Conservation (phyloP, 148 eudicot species). For the Rhododendron simsii region DNA sequence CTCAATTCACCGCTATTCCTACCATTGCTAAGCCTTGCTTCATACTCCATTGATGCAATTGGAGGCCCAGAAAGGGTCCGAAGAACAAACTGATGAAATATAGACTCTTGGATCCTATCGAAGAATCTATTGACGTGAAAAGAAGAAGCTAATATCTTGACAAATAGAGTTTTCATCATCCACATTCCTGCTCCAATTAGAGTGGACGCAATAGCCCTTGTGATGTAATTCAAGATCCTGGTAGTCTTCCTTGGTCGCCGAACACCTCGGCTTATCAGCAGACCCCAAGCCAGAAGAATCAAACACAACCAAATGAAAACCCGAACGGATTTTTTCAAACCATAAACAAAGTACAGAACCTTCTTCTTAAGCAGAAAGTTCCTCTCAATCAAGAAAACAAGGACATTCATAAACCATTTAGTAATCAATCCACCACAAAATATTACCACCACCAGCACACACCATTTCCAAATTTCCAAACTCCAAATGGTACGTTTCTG, state of each 20-base stretch:
- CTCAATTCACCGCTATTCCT: constrained; percentile 45
- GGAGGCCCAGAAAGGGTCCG: constrained; percentile 72
- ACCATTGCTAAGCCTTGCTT: constrained; percentile 15
- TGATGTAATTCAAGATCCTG: constrained; percentile 43
- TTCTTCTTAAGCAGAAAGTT: constrained; percentile 68
- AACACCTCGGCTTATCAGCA: constrained; percentile 55
- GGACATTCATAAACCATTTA: constrained; percentile 40
- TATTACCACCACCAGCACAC: constrained; percentile 51
- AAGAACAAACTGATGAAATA: constrained; percentile 80
- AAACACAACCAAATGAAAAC: constrained; percentile 65
- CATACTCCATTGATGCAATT: constrained; percentile 19
- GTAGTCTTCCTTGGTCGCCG: constrained; percentile 36
- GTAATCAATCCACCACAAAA: constrained; percentile 62
- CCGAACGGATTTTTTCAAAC: constrained; percentile 59
- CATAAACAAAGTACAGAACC: constrained; percentile 70
- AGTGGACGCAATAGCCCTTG: constrained; percentile 61
- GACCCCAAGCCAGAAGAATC: constrained; percentile 73
- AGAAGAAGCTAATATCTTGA: constrained; percentile 60
- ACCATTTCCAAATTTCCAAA: constrained; percentile 78
- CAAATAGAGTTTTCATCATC: constrained; percentile 60
- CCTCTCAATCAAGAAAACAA: constrained; percentile 58
- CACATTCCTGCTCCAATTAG: constrained; percentile 75
- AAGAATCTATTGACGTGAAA: constrained; percentile 81
- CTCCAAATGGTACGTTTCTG: constrained; percentile 33
- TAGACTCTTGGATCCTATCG: constrained; percentile 77